Evolutionary conservation across 768 basidiomycete genomes (phyloP).

Genomic region (Lactifluus echinatus): DNA sequence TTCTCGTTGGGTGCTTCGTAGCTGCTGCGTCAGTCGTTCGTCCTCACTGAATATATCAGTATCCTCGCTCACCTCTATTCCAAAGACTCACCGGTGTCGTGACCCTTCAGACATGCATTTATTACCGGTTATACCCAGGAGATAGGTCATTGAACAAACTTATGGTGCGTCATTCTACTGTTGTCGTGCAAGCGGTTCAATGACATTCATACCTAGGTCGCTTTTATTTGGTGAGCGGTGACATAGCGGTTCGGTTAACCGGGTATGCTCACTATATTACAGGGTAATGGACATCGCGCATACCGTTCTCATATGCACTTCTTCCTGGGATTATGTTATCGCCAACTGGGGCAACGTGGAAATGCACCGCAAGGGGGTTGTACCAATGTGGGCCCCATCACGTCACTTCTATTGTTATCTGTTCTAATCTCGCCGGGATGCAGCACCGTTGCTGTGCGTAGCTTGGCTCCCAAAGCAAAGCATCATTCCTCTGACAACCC

Average conservation of each 20-base stretch:
- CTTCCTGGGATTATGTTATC: conserved; percentile 18
- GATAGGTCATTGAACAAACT: conserved; percentile 3
- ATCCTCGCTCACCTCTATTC: background rate
- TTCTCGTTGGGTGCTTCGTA: conserved; percentile 14
- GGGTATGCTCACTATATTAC: background rate
- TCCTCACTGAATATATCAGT: background rate
- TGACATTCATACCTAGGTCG: conserved; percentile 5
- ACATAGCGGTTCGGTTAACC: background rate
- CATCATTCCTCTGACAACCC: background rate
- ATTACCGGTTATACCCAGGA: conserved; percentile 10
- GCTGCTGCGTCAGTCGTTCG: conserved; percentile 8
- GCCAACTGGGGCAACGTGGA: conserved; percentile 15
- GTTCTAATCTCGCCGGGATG: background rate
- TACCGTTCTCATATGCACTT: conserved; percentile 11
- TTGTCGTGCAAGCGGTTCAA: background rate
- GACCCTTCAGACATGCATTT: conserved; percentile 10
- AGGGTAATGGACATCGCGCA: conserved; percentile 17
- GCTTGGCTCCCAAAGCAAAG: background rate
- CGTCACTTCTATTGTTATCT: background rate
- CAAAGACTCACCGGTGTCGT: conserved; percentile 18
- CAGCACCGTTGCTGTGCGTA: conserved; percentile 16
- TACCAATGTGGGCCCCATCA: conserved; percentile 9
- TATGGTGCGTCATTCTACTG: conserved; percentile 2
- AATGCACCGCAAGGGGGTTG: background rate
- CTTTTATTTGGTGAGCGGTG: conserved; percentile 8